Evolutionary conservation across 805 yeast species (phyloP), one percentile per base, ranked within the genome.

Genomic region (Metschnikowia dekortorum): DNA sequence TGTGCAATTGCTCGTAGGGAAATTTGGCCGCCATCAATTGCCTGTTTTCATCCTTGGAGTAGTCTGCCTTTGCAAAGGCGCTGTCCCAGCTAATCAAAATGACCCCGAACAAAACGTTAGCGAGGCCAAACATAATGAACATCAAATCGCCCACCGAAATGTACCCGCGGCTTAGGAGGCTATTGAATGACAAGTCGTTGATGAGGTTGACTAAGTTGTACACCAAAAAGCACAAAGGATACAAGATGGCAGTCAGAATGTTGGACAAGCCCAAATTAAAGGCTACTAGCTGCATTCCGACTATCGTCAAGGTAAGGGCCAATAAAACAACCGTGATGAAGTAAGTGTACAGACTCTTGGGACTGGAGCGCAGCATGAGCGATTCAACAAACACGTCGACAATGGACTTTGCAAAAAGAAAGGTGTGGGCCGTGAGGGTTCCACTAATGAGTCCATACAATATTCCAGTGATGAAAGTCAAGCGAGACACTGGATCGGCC

Each of bases 141-240:
- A 68, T 38, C 56, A 83, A 70, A 59, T 83, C 88, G 41, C 76
- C 67, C 51, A 77, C 79, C 6, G 67, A 56, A 62, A 73, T 67
- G 38, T 52, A 53, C 14, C 66, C 62, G 18, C 59, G 61, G 59
- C 82, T 77, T 7, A 86, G 71, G 39, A 87, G 65, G 14, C 87
- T 84, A 65, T 88, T 88, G 53, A 81, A 70, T 34, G 84, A 78
- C 41, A 74, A 53, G 49, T 72, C 78, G 50, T 74, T 74, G 49
- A 73, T 58, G 52, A 74, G 62, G 56, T 86, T 85, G 51, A 79
- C 73, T 45, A 87, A 69, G 69, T 88, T 90, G 72, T 86, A 89
- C 41, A 88, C 81, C 66, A 94, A 85, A 65, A 90, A 90, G 33
- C 90, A 87, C 54, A 90, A 70, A 0, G 97, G 97, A 62, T 89